These are phyloP conservation scores for Cyberlindnera americana DNA, from an alignment of 805 yeast genomes.

Conservation along the genomic window DNA sequence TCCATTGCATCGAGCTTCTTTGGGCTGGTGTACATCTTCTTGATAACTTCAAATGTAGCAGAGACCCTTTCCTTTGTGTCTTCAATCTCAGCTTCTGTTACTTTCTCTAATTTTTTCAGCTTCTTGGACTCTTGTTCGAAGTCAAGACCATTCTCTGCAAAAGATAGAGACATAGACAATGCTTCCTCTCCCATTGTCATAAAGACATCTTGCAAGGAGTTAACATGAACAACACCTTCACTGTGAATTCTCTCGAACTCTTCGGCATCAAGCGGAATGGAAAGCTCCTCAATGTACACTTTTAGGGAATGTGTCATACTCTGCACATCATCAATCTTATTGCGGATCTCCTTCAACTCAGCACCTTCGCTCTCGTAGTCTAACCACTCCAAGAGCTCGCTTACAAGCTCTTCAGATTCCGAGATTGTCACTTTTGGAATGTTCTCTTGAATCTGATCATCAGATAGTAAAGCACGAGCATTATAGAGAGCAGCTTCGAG, in stretches of 20 bases:
- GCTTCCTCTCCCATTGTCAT: conserved; percentile 45
- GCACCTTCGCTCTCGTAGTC: conserved; percentile 66
- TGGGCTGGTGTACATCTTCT: conserved; percentile 26
- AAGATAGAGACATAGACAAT: conserved; percentile 38
- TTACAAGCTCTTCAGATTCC: conserved; percentile 35
- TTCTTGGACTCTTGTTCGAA: conserved; percentile 49
- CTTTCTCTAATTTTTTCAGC: conserved; percentile 30
- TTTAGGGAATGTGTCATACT: conserved; percentile 32
- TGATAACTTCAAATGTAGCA: conserved; percentile 28
- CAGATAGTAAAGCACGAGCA: conserved; percentile 57
- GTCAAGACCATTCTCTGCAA: conserved; percentile 44
- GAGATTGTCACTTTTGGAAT: conserved; percentile 40
- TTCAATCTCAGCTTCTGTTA: conserved; percentile 29
- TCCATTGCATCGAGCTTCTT: conserved; percentile 16
- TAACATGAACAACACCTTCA: conserved; percentile 39
- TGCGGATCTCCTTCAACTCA: conserved; percentile 34
- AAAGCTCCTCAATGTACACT: conserved; percentile 37
- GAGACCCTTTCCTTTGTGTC: conserved; percentile 25
- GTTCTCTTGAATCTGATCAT: conserved; percentile 41
- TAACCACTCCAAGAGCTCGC: conserved; percentile 68
- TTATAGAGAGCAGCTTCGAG: conserved; percentile 74
- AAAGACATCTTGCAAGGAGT: conserved; percentile 42
- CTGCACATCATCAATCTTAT: conserved; percentile 28
- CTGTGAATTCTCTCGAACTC: conserved; percentile 43
- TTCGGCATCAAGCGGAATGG: conserved; percentile 43